Conservation (phyloP, 176 grass and related monocot species). For the Phoenix dactylifera region DNA sequence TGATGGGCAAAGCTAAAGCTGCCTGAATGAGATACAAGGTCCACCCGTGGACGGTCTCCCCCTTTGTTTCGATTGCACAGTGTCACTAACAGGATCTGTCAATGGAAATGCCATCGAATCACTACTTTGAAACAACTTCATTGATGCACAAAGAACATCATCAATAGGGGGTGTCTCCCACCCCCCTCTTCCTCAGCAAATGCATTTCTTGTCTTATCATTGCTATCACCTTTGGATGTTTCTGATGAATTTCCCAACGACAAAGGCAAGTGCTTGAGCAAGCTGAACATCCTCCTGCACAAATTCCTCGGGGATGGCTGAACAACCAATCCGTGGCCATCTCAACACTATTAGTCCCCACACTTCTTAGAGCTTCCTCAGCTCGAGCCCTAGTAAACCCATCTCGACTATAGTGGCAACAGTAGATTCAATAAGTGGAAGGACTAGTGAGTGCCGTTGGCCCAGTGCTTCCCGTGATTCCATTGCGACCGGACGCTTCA, state of each 20-base stretch:
- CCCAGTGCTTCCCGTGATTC: constrained; percentile 19
- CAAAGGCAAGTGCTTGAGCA: constrained; percentile 71
- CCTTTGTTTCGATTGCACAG: constrained; percentile 60
- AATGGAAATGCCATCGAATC: constrained; percentile 53
- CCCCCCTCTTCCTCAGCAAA: constrained; percentile 21
- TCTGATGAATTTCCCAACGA: constrained; percentile 53
- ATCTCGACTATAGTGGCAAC: constrained; percentile 77
- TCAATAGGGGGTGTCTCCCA: constrained; percentile 39
- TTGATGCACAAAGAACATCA: constrained; percentile 45
- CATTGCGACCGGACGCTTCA: constrained; percentile 32
- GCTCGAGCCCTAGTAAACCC: constrained; percentile 61
- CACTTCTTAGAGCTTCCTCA: constrained; percentile 66
- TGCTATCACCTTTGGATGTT: constrained; percentile 33
- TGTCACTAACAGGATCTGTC: constrained; percentile 55
- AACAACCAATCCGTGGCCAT: constrained; percentile 92
- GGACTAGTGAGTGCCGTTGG: constrained; percentile 29
- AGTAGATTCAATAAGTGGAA: constrained; percentile 52
- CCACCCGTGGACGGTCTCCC: constrained; percentile 33
- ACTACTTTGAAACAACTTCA: constrained; percentile 35
- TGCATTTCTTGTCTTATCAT: constrained; percentile 22
- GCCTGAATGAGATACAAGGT: constrained; percentile 43
- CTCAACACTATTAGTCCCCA: constrained; percentile 71
- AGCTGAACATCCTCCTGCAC: constrained; percentile 85
- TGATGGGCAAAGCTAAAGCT: constrained; percentile 45
- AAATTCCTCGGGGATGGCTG: constrained; percentile 68